phyloP scores from a whole-genome alignment of 1,284 basidiomycete genomes.

The Fistulina hepatica region DNA sequence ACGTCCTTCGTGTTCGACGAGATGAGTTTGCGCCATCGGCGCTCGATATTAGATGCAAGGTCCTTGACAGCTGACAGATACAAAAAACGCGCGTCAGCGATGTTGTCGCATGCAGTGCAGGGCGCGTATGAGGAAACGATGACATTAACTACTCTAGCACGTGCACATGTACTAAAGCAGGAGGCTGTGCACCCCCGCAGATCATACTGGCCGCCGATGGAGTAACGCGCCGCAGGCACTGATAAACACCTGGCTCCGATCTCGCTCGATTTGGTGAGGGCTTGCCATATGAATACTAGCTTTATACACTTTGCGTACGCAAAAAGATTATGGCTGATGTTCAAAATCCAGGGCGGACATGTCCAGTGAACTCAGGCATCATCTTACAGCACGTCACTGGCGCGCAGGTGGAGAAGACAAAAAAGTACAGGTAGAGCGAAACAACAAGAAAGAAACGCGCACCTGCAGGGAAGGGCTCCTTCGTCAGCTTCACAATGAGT shows the following conservation, averaged over 20 bases:
- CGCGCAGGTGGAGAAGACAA: slow-evolving; percentile 5
- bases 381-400: neutral
- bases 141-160: slow-evolving; percentile 18
- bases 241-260: neutral
- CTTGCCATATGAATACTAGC: too few species aligned
- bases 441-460: slow-evolving; percentile 16
- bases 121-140: slow-evolving; percentile 29
- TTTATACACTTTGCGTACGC: neutral
- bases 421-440: slow-evolving; percentile 6
- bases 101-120: too few species aligned
- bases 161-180: slow-evolving; percentile 46
- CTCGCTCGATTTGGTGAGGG: neutral
- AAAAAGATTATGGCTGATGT: neutral
- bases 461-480: slow-evolving; percentile 46
- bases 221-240: neutral
- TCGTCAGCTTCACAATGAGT: slow-evolving; percentile 59
- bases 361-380: too few species aligned
- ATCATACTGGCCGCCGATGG: neutral
- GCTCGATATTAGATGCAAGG: slow-evolving; percentile 77
- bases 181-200: slow-evolving; percentile 6
- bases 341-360: too few species aligned
- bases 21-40: slow-evolving; percentile 62
- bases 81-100: too few species aligned
- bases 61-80: slow-evolving; percentile 71
- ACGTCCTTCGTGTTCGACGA: slow-evolving; percentile 31